Evolutionary conservation across 306 rosid genomes (phyloP).

Genomic region (Cucumis melo): DNA sequence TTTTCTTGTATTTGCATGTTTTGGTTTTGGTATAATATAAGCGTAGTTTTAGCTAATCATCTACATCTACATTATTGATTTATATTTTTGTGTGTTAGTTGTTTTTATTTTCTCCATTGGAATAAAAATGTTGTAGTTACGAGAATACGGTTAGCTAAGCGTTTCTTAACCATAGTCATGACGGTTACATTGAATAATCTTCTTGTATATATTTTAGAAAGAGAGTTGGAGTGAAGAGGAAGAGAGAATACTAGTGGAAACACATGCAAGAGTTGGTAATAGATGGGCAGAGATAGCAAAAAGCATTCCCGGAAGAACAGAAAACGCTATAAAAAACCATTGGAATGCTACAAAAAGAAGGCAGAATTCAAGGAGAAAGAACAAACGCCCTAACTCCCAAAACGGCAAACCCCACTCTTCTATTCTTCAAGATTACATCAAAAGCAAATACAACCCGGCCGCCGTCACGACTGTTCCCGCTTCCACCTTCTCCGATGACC

Average conservation of each 20-base stretch:
- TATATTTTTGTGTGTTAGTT: background rate
- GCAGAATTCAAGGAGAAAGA: conserved; percentile 67
- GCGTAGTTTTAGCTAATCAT: background rate
- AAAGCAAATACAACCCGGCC: conserved; percentile 3
- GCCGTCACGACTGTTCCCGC: background rate
- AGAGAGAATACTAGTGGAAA: conserved; percentile 51
- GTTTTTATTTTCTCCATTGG: background rate
- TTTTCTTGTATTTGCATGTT: background rate
- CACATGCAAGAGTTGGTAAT: conserved; percentile 56
- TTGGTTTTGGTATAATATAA: no score
- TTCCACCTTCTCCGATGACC: conserved; percentile 8
- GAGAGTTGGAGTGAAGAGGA: conserved; percentile 76
- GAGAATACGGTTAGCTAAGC: background rate
- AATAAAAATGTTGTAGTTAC: background rate
- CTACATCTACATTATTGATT: no score
- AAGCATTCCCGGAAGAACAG: conserved; percentile 63
- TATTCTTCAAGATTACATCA: conserved; percentile 66
- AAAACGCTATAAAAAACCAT: conserved; percentile 79
- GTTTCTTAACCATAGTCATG: background rate
- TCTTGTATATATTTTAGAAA: conserved; percentile 27
- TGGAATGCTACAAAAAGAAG: conserved; percentile 92
- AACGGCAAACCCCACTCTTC: conserved; percentile 44
- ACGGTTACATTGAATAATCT: background rate
- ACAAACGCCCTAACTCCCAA: conserved; percentile 23
- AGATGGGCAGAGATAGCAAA: conserved; percentile 87